Evolutionary conservation across 2,329 filamentous ascomycete genomes (phyloP).

Genomic region (Neofusicoccum cordaticola): DNA sequence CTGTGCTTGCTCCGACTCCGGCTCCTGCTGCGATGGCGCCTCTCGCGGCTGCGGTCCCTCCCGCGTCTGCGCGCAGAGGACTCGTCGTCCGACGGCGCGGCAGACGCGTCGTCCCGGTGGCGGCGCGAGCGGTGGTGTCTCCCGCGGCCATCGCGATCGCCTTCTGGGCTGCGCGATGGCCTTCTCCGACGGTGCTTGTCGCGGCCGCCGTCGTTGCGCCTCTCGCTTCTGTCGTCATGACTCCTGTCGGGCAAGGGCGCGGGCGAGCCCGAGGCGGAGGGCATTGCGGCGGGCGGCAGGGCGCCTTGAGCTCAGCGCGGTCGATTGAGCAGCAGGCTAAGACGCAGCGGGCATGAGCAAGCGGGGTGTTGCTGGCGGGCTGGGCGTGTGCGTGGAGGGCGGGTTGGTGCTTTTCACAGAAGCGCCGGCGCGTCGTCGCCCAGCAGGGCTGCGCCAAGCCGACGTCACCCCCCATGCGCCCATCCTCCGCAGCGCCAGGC

Average conservation of each 20-base stretch:
- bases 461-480: background rate
- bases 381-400: background rate
- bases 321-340: background rate
- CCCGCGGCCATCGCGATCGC: conserved; percentile 20
- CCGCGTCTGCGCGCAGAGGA: background rate
- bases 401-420: background rate
- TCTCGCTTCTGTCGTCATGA: background rate
- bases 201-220: background rate
- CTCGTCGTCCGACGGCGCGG: background rate
- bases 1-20: conserved; percentile 19
- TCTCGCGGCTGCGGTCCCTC: background rate
- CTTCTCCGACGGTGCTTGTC: conserved; percentile 21
- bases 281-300: background rate
- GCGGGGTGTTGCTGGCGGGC: background rate
- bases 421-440: background rate
- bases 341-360: background rate
- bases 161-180: conserved; percentile 26
- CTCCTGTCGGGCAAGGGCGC: background rate
- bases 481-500: background rate
- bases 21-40: conserved; percentile 16
- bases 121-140: conserved; percentile 16
- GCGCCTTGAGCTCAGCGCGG: background rate
- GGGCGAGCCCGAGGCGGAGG: background rate
- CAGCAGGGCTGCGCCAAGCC: conserved; percentile 4
- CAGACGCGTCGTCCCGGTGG: background rate